Conservation (phyloP, 257 asterid species). For the Coffea eugenioides region DNA sequence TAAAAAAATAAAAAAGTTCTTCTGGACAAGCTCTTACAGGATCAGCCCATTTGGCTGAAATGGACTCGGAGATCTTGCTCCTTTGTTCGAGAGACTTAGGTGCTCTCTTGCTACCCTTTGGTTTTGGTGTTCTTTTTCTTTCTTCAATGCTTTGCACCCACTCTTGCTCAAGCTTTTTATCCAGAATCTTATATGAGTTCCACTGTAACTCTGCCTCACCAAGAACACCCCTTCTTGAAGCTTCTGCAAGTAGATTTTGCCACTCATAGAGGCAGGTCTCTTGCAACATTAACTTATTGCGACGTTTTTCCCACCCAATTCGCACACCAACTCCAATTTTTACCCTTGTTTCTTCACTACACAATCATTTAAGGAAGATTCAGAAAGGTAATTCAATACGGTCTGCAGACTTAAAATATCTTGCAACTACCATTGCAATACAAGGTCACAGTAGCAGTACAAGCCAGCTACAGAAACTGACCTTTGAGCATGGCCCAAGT, state of each 20-base stretch:
- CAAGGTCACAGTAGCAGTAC: neutral
- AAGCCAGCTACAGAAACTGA: conserved; percentile 22
- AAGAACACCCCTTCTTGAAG: conserved; percentile 60
- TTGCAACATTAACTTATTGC: conserved; percentile 63
- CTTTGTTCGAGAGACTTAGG: conserved; percentile 91
- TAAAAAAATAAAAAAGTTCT: neutral
- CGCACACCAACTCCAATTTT: conserved; percentile 86
- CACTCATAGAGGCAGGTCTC: conserved; percentile 76
- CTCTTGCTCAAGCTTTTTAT: conserved; percentile 54
- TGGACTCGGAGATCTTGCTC: conserved; percentile 82
- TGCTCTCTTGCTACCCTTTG: conserved; percentile 80
- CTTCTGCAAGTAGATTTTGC: conserved; percentile 75
- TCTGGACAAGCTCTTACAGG: conserved; percentile 55
- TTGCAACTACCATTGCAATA: neutral
- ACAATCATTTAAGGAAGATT: conserved; percentile 1
- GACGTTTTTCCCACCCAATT: conserved; percentile 88
- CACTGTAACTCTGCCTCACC: conserved; percentile 82
- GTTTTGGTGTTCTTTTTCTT: conserved; percentile 43
- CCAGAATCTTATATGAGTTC: conserved; percentile 66
- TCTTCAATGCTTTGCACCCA: conserved; percentile 69
- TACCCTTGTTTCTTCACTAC: conserved; percentile 70
- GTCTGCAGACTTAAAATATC: neutral
- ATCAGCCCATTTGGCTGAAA: conserved; percentile 95
- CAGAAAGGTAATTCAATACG: neutral
- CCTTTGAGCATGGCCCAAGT: conserved; percentile 90